phyloP scores from a whole-genome alignment of 768 basidiomycete species.

The Candolleomyces efflorescens region DNA sequence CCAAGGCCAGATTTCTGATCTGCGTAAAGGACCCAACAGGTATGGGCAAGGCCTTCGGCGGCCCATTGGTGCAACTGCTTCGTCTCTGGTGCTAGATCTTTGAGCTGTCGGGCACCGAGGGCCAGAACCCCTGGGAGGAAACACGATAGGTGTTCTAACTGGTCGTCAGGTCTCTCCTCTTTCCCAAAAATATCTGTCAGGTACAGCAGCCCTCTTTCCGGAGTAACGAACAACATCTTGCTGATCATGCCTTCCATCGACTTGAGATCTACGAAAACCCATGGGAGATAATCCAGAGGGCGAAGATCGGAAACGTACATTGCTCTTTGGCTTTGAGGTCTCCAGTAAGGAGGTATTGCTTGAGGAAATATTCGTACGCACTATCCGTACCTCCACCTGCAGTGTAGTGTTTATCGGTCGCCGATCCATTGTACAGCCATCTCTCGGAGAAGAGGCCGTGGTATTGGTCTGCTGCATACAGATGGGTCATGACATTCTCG shows the following conservation, averaged over 20 bases:
- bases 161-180: constrained; percentile 29
- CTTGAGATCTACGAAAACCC: constrained; percentile 37
- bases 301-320: constrained; percentile 39
- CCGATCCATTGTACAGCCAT: constrained; percentile 11
- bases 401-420: constrained; percentile 36
- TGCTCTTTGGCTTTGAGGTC: constrained; percentile 51
- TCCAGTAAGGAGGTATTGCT: constrained; percentile 60
- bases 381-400: constrained; percentile 62
- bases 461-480: constrained; percentile 10
- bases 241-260: constrained; percentile 46
- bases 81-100: constrained; percentile 25
- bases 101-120: constrained; percentile 45
- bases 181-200: constrained; percentile 38
- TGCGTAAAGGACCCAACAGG: constrained; percentile 59
- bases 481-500: constrained; percentile 16
- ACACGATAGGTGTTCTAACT: constrained; percentile 61
- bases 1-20: constrained; percentile 64
- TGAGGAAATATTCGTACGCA: constrained; percentile 66
- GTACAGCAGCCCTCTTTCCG: constrained; percentile 51
- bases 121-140: constrained; percentile 62
- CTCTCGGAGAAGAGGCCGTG: constrained; percentile 12
- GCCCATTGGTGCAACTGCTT: constrained; percentile 45
- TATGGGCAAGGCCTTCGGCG: constrained; percentile 57
- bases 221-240: constrained; percentile 51
- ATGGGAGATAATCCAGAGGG: not conserved